Evolutionary conservation across 495 filamentous ascomycete species (phyloP).

Genomic region (Tetracladium setigerum): DNA sequence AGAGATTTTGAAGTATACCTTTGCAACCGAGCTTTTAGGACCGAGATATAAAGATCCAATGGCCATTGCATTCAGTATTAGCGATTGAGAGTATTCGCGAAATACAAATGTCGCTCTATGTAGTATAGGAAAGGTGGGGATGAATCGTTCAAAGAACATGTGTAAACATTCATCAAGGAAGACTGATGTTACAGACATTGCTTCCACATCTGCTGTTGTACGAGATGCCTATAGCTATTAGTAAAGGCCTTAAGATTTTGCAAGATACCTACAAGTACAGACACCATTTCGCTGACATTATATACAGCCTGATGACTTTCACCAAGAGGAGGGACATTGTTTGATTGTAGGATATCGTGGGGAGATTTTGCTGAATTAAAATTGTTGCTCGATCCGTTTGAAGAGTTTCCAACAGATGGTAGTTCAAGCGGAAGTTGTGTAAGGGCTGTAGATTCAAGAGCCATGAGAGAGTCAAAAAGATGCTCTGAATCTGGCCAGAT

Average conservation of each 20-base stretch:
- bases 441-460: constrained; percentile 33
- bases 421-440: constrained; percentile 40
- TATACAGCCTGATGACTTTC: constrained; percentile 39
- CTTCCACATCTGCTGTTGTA: constrained; percentile 39
- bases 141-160: constrained; percentile 44
- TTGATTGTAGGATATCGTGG: constrained; percentile 31
- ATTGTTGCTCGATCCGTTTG: constrained; percentile 25
- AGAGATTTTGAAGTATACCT: constrained; percentile 13
- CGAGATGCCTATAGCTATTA: constrained; percentile 9
- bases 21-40: constrained; percentile 36
- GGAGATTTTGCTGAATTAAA: constrained; percentile 32
- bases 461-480: constrained; percentile 40
- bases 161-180: constrained; percentile 42
- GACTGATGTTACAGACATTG: constrained; percentile 39
- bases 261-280: constrained; percentile 34
- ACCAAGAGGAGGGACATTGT: constrained; percentile 34
- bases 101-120: constrained; percentile 43
- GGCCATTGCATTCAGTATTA: constrained; percentile 41
- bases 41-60: constrained; percentile 42
- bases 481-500: constrained; percentile 43
- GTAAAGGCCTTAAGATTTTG: neutral
- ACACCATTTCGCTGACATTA: constrained; percentile 41
- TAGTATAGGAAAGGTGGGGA: constrained; percentile 41
- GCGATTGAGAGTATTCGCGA: constrained; percentile 38
- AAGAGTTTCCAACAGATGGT: constrained; percentile 31